These are phyloP conservation scores for Scheffersomyces lignosus DNA, from an alignment of 805 yeast genomes.

Conservation along the genomic window DNA sequence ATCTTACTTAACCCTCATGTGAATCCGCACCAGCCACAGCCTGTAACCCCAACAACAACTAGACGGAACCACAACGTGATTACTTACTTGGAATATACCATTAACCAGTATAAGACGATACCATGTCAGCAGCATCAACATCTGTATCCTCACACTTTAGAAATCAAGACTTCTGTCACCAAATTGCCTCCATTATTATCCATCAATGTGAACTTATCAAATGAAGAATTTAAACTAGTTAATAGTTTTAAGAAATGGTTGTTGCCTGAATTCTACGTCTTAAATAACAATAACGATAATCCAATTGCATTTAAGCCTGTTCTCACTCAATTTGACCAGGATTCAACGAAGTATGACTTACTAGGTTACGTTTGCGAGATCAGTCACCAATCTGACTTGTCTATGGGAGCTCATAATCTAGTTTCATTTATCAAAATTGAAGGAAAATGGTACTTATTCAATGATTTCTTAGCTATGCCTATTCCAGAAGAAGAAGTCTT, in stretches of 20 bases:
- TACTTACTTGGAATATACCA: slow-evolving; percentile 60
- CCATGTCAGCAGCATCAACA: slow-evolving; percentile 50
- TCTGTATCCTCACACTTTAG: slow-evolving; percentile 39
- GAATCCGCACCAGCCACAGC: slow-evolving; percentile 9
- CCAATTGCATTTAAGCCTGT: slow-evolving; percentile 38
- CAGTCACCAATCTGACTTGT: slow-evolving; percentile 40
- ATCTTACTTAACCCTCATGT: slow-evolving; percentile 13
- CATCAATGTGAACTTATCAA: slow-evolving; percentile 56
- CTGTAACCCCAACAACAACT: slow-evolving; percentile 13
- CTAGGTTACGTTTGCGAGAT: slow-evolving; percentile 72
- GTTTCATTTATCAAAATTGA: slow-evolving; percentile 57
- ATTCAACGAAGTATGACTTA: slow-evolving; percentile 54
- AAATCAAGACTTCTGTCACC: slow-evolving; percentile 51
- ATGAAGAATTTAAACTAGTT: slow-evolving; percentile 54
- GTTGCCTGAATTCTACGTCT: slow-evolving; percentile 54
- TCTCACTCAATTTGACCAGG: slow-evolving; percentile 26
- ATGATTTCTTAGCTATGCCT: slow-evolving; percentile 84
- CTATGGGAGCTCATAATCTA: slow-evolving; percentile 51
- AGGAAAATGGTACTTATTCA: slow-evolving; percentile 77
- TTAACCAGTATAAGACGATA: slow-evolving; percentile 51
- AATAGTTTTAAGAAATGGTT: slow-evolving; percentile 58
- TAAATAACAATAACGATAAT: slow-evolving; percentile 33
- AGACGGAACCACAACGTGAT: slow-evolving; percentile 23
- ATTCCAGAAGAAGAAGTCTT: slow-evolving; percentile 77
- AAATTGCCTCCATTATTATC: slow-evolving; percentile 65